Evolutionary conservation across 1,284 basidiomycete species (phyloP), one percentile per base, ranked within the genome.

Genomic region (Boletus hoseneyae): DNA sequence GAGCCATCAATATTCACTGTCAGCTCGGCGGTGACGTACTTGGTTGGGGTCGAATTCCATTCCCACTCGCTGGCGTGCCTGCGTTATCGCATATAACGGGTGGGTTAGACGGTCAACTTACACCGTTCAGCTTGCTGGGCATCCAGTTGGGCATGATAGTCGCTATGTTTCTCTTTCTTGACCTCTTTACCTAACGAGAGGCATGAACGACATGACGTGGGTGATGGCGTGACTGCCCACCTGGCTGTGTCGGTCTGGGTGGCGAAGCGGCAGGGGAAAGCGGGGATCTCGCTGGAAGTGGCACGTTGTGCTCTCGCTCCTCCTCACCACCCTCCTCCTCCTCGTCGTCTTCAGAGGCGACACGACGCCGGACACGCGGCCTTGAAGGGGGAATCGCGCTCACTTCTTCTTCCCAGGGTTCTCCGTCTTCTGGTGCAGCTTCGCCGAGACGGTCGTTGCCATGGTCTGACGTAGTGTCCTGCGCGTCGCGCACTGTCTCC

Each of bases 341-440:
- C 2, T n/a, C n/a, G n/a, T 59, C 56, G 18, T 38, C 33, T 9
- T 66, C 47, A 6, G 57, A 52, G 12, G 15, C 34, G 12, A 58
- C 16, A 5, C 42, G 57, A 21, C 42, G 59, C 12, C 36, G 48
- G 15, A 13, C 19, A n/a, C 50, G 57, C 21, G 29, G 18, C 33
- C 32, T 51, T n/a, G 21, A 48, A 38, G 37, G 40, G 6, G 33
- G 29, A 4, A 18, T 1, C 19, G 23, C 9, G 11, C 23, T 46
- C 16, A 21, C 39, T n/a, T 57, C 50, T 19, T 50, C 53, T 10
- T 52, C 56, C 15, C 16, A 34, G 0, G 43, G 25, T 40, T 45
- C 47, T 36, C 51, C 29, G 30, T 18, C 25, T 33, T 42, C 50
- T 0, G 46, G 34, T 4, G 40, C 29, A 35, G 45, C n/a, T 3